Conservation (phyloP, 805 yeast species). For the Lipomyces lipofer region DNA sequence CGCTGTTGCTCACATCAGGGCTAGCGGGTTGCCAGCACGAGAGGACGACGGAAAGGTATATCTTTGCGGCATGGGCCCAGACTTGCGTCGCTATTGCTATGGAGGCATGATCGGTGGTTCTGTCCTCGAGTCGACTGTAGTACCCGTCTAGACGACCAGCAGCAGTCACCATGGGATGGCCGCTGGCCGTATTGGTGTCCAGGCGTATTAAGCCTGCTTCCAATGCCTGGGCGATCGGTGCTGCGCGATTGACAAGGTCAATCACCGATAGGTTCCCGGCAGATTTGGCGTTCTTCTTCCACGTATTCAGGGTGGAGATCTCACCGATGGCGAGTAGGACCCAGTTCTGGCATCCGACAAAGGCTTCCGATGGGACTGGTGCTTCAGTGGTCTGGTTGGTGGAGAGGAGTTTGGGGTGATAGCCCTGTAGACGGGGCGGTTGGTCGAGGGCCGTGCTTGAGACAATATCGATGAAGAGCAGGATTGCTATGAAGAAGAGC, state of each 20-base stretch:
- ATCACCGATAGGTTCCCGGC: not conserved
- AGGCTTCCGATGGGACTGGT: not conserved
- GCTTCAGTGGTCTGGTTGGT: not conserved
- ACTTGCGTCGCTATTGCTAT: not conserved
- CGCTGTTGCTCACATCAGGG: not conserved
- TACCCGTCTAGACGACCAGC: no score
- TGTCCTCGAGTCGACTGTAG: not conserved
- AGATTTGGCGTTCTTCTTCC: not conserved
- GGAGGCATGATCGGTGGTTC: not conserved
- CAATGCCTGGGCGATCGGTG: not conserved
- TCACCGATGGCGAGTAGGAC: not conserved
- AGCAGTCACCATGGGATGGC: no score
- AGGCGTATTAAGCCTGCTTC: not conserved
- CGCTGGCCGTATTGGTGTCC: not conserved
- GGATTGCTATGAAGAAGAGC: not conserved
- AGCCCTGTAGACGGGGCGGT: not conserved
- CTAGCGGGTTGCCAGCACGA: not conserved
- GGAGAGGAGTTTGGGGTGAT: not conserved
- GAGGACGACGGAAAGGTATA: not conserved
- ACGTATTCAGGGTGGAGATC: not conserved
- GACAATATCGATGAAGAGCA: not conserved
- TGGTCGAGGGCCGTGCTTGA: not conserved
- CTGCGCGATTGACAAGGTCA: not conserved
- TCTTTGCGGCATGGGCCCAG: not conserved
- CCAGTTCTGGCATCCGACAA: not conserved